Percentiles rank a stretch among this genome's conserved stretches.
These are phyloP conservation scores for Arthrobotrys musiformis DNA, from an alignment of 2,329 filamentous ascomycete species.

Conservation along the genomic window DNA sequence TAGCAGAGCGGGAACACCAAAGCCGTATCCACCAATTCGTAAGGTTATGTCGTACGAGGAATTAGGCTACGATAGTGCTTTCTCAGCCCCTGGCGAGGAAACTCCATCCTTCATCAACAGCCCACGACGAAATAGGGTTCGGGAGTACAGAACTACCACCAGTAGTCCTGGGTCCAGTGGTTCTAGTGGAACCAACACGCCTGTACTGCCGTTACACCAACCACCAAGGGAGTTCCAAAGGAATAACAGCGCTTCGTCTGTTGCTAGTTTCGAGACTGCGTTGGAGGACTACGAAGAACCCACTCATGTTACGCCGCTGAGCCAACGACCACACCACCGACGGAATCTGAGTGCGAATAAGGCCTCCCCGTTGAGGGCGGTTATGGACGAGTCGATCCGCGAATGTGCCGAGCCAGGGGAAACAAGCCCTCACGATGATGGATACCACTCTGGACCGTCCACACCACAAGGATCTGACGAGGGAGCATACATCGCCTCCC, in stretches of 20 bases:
- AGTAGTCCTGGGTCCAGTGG: slow-evolving; percentile 53
- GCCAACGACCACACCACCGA: slow-evolving; percentile 42
- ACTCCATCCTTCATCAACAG: slow-evolving; percentile 41
- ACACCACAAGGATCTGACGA: slow-evolving; percentile 51
- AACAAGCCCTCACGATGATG: slow-evolving; percentile 40
- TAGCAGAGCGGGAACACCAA: slow-evolving; percentile 51
- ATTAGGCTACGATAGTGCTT: slow-evolving; percentile 55
- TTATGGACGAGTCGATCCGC: slow-evolving; percentile 24
- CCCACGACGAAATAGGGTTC: slow-evolving; percentile 53
- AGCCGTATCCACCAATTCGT: slow-evolving; percentile 49
- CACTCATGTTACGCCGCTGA: slow-evolving; percentile 38
- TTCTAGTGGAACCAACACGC: slow-evolving; percentile 52
- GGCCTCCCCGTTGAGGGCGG: slow-evolving; percentile 27
- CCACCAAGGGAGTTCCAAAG: slow-evolving; percentile 37
- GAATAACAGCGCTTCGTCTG: slow-evolving; percentile 53
- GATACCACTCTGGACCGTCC: slow-evolving; percentile 53
- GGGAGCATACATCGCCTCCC: slow-evolving; percentile 30
- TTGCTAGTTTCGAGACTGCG: slow-evolving; percentile 51
- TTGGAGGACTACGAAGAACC: slow-evolving; percentile 53
- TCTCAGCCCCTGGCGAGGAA: slow-evolving; percentile 52
- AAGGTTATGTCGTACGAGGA: slow-evolving; percentile 56
- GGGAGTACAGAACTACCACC: slow-evolving; percentile 43
- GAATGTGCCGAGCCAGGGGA: slow-evolving; percentile 16
- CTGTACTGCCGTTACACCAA: slow-evolving; percentile 52
- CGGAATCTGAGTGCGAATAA: slow-evolving; percentile 36